Evolutionary conservation across 345 rosid species (phyloP).

Genomic region (Gossypium mustelinum): DNA sequence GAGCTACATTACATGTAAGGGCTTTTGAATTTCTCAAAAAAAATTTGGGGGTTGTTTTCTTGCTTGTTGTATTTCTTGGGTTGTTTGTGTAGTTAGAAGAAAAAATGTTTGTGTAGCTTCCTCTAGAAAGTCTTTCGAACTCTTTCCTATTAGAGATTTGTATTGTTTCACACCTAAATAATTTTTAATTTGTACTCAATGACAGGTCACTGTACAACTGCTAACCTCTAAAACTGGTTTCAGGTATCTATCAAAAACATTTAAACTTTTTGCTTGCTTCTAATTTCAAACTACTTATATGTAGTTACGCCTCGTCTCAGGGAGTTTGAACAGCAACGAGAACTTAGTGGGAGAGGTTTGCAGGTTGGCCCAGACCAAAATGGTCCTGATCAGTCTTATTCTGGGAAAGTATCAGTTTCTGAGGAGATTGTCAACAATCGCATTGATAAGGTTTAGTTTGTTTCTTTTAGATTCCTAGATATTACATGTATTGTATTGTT

Average conservation of each 20-base stretch:
- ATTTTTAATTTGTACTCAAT: slow-evolving; percentile 20
- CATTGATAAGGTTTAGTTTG: slow-evolving; percentile 49
- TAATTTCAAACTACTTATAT: slow-evolving; percentile 13
- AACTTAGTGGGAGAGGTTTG: slow-evolving; percentile 75
- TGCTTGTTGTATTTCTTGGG: not conserved
- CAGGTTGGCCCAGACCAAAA: slow-evolving; percentile 52
- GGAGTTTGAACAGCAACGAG: slow-evolving; percentile 98
- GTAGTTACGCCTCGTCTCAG: slow-evolving; percentile 33
- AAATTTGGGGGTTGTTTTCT: slow-evolving; percentile 3
- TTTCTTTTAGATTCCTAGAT: slow-evolving; percentile 15
- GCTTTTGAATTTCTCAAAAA: slow-evolving; percentile 19
- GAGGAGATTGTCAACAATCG: slow-evolving; percentile 46
- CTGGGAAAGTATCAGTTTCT: slow-evolving; percentile 47
- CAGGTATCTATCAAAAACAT: slow-evolving; percentile 42
- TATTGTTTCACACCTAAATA: not conserved
- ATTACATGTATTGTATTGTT: not conserved
- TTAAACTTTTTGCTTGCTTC: slow-evolving; percentile 13
- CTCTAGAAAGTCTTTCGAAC: not conserved
- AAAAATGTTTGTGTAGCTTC: slow-evolving; percentile 6
- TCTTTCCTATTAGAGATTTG: slow-evolving; percentile 8
- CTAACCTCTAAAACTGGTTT: slow-evolving; percentile 97
- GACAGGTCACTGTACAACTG: slow-evolving; percentile 87
- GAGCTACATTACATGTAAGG: slow-evolving; percentile 88
- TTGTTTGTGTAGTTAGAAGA: not conserved
- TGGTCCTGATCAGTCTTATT: slow-evolving; percentile 53